Conservation (phyloP, 164 flowering plant species). For the grape (Vitis vinifera) region ASM3070453v1 NC_081813.1:3730501-3731000, state of each 20-base stretch:
- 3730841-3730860: slow-evolving; percentile 4
- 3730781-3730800: slow-evolving; percentile 13
- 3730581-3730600: too few species aligned
- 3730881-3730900: too few species aligned
- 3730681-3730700: slow-evolving; percentile 23
- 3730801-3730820: too few species aligned
- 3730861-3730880: slow-evolving; percentile 1
- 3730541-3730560: background rate
- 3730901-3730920: too few species aligned
- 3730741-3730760: slow-evolving; percentile 20
- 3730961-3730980: too few species aligned
- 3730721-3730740: slow-evolving; percentile 26
- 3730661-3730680: slow-evolving; percentile 37
- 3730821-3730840: background rate
- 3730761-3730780: slow-evolving; percentile 24
- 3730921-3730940: background rate
- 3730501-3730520: slow-evolving; percentile 7
- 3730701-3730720: slow-evolving; percentile 25
- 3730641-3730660: background rate
- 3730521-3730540: background rate
- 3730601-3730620: background rate
- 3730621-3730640: background rate
- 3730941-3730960: background rate
- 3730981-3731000: too few species aligned
- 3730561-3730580: slow-evolving; percentile 4